Base-by-base conservation (phyloP, 345 rosid species). In the Hibiscus mutabilis region DNA sequence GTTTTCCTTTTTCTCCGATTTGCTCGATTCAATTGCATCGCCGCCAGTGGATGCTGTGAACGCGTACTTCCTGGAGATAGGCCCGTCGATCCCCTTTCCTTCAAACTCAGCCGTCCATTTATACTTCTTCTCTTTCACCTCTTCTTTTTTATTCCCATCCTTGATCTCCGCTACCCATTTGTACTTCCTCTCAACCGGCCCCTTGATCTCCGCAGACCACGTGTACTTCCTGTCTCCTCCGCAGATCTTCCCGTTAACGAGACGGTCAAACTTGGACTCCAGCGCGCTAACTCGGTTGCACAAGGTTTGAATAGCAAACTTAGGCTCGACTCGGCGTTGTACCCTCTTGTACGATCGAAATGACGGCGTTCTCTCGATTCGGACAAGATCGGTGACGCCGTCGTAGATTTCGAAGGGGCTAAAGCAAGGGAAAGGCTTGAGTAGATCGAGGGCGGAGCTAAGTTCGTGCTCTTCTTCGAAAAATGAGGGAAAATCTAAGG, bases 41-140 rank as follows among this genome's bases (percentile, higher is more conserved):
- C 87, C 92, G 35, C 87, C 93, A 25, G 75, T 76, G 5, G 87
- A 84, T 18, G 89, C 87, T 79, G 83, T 86, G 58, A 89, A 84
- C 3, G 79, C 79, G 77, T 88, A 95, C 25, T 85, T 90, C 64
- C 87, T 78, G 25, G 78, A 77, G 76, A 82, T 68, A 18, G 77
- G 84, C 8, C 82, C 80, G 10, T 85, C 82, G 74, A 87, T 86
- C 19, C 78, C 88, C 81, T 86, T 87, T 7, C 82, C 86, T 80
- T 89, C 88, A 58, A 92, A 57, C 87, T 95, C 96, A 63, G 96
- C 83, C 61, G 82, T 83, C 97, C 97, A 89, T 69, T 82, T 86
- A 56, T 84, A 86, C 74, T 82, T 85, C 73, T 79, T 86, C 83
- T 71, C 70, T 59, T 72, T 84, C 74, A 64, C 77, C 63, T 68